Evolutionary conservation across 164 flowering plant genomes (phyloP), one percentile per base, ranked within the genome.

Genomic region (Platanus orientalis): DNA sequence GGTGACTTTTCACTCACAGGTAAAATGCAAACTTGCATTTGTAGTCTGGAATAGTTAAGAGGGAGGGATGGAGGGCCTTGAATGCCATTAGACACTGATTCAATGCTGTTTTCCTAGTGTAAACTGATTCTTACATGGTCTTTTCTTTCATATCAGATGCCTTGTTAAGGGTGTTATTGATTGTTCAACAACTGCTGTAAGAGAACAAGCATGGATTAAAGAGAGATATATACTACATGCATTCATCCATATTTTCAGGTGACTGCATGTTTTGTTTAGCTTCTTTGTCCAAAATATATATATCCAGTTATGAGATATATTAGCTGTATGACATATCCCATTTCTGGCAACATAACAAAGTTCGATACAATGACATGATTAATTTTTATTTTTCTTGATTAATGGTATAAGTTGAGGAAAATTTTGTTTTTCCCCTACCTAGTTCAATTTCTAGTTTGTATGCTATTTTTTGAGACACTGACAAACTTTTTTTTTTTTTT

Each of bases 211-310:
- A 94, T 72, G 83, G 81, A 13, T 88, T 97, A 21, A 94, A 94
- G 75, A 81, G 97, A 79, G 97, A 94, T 61, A 89, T 94, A 65
- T 94, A 87, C 65, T 94, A 94, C 88, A 90, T 89, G 94, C 85
- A 90, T 64, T 96, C 98, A 27, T 80, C 90, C 58, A 62, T 84
- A 34, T 90, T 85, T 73, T 55, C 76, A 65, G 96, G 98, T 92
- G 69, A 60, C 52, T 49, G 16, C 23, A 26, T 21, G n/a, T n/a
- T 23, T 36, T 51, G 17, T 57, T 11, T 27, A 16, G 25, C 19
- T 47, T 65, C 57, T 32, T 27, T 53, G 34, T 25, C 16, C 42
- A 49, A 12, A 49, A 30, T 36, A 50, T 53, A 1, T 40, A 11
- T 32, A 29, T 4, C 28, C 47, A 48, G n/a, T n/a, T n/a, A n/a